Evolutionary conservation across 2,329 filamentous ascomycete species (phyloP).

Genomic region (Penicillium sp.): DNA sequence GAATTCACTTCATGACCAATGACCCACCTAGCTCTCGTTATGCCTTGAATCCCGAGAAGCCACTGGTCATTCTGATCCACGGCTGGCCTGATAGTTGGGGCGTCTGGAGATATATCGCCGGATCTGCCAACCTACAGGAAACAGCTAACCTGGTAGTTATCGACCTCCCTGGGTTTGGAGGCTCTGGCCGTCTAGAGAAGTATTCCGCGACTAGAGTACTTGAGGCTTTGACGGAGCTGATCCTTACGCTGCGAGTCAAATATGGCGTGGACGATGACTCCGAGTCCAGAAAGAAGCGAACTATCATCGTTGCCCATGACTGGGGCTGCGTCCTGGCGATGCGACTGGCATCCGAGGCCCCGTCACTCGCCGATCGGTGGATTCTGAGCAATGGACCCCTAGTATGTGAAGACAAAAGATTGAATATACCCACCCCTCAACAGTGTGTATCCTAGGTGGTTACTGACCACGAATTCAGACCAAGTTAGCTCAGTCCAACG

Average conservation of each 20-base stretch:
- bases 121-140: constrained; percentile 41
- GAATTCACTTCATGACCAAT: constrained; percentile 60
- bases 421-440: no score
- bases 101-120: constrained; percentile 57
- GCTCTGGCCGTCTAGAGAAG: constrained; percentile 55
- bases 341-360: constrained; percentile 63
- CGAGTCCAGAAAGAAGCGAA: constrained; percentile 44
- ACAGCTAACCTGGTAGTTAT: constrained; percentile 56
- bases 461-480: constrained; percentile 37
- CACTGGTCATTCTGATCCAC: constrained; percentile 60
- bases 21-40: constrained; percentile 27
- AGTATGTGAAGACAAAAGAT: constrained; percentile 43
- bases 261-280: constrained; percentile 45
- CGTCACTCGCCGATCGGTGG: constrained; percentile 59
- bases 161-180: constrained; percentile 64
- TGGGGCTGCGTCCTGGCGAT: constrained; percentile 59
- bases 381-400: constrained; percentile 59
- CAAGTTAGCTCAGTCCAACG: constrained; percentile 48
- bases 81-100: constrained; percentile 64
- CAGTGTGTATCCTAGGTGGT: not conserved
- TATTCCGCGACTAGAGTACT: constrained; percentile 58
- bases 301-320: constrained; percentile 58
- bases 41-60: constrained; percentile 28
- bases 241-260: constrained; percentile 54
- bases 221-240: constrained; percentile 58